Base-by-base conservation (phyloP, 352 stramenopile genomes). In the Globisporangium iwayamae region DNA sequence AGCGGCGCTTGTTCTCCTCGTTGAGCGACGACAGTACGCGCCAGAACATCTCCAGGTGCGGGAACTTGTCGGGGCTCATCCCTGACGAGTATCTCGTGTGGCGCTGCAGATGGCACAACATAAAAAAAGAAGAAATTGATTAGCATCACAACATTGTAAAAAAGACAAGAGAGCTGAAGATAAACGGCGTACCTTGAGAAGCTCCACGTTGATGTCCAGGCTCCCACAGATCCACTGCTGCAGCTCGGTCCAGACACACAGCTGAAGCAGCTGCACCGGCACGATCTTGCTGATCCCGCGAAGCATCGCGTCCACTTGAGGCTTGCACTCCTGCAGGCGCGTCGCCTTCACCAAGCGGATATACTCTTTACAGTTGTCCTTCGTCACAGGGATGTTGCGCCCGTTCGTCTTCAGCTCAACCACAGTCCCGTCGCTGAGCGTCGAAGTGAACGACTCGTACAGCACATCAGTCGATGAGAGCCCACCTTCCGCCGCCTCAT, bases 21-120 rank as follows among this genome's bases (percentile, higher is more conserved):
- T 67, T 90, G 28, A 93, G 88, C 6, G 61, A 53, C 7, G 63
- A 65, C 10, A 94, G 63, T 11, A 90, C 83, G 4, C 70, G 71
- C 85, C 85, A 94, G 66, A 94, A 94, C 64, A 75, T 88, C 25
- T 89, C 77, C 39, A 94, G 66, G 47, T 94, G 85, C 16, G 82
- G 81, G 43, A 76, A 88, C 25, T 83, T 76, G 18, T 90, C 85
- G 2, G 76, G 79, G 5, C 71, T 90, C 81, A 92, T 91, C 3
- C 85, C 83, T 0, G 80, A 89, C 4, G 84, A 85, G 60, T 94
- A 94, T 43, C 85, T 70, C 3, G 85, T 94, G 68, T 94, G 82
- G 5, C 85, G 79, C 73, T 83, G 39, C 68, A 90, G 62, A 85
- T 75, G 36, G 58, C 55, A 32, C 69, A 50, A 13, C 79, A 66